Percentiles rank a stretch among this genome's conserved stretches.
Evolutionary conservation across 2,329 filamentous ascomycete genomes (phyloP).

Genomic region (Dactylellina parvicollis): DNA sequence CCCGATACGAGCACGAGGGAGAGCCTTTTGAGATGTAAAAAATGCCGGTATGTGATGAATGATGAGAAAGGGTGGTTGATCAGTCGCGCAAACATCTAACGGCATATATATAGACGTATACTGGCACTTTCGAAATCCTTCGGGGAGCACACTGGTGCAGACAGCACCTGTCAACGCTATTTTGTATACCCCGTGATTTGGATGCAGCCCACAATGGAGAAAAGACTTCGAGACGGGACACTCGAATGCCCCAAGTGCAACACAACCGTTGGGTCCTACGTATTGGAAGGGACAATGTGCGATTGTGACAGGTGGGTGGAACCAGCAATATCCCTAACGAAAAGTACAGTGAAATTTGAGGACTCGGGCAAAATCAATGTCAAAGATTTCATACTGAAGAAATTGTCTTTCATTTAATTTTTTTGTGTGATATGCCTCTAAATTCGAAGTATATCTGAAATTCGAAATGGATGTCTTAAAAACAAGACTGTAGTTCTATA

Average conservation of each 20-base stretch:
- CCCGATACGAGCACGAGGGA: conserved; percentile 59
- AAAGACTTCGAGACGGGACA: conserved; percentile 82
- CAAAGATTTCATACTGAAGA: neutral
- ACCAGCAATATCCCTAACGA: conserved; percentile 85
- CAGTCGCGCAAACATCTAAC: neutral
- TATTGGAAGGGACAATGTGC: conserved; percentile 94
- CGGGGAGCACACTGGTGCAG: conserved; percentile 45
- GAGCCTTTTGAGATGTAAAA: conserved; percentile 81
- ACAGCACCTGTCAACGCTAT: conserved; percentile 77
- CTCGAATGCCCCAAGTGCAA: conserved; percentile 86
- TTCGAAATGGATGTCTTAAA: too few species aligned
- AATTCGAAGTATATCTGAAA: neutral
- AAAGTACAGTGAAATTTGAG: conserved; percentile 75
- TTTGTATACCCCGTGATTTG: conserved; percentile 92
- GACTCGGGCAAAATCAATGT: neutral
- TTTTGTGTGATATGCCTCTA: neutral
- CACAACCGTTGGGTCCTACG: conserved; percentile 86
- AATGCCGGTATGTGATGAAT: conserved; percentile 73
- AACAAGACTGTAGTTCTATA: too few species aligned
- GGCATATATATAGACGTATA: conserved; percentile 60
- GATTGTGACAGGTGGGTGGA: conserved; percentile 90
- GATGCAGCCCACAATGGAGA: conserved; percentile 86
- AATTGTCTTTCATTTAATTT: neutral
- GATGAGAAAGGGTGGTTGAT: conserved; percentile 27
- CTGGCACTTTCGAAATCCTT: conserved; percentile 57